Evolutionary conservation across 2,329 filamentous ascomycete genomes (phyloP).

Genomic region (Rutstroemia sp.): DNA sequence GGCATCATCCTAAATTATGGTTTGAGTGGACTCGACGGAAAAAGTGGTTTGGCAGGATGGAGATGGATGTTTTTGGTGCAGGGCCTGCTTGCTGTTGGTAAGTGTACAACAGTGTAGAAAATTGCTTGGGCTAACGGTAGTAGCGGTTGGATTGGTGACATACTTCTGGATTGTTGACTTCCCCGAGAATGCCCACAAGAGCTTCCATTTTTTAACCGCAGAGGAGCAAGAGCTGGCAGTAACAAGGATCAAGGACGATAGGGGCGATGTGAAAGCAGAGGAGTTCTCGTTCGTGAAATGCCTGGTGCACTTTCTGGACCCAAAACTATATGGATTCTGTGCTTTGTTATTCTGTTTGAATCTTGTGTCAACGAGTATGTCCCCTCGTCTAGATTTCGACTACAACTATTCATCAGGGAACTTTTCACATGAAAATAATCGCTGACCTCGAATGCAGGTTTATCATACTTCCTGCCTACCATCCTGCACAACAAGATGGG

Average conservation of each 20-base stretch:
- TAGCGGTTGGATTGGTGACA: slow-evolving; percentile 40
- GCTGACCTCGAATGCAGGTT: slow-evolving; percentile 32
- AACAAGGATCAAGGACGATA: slow-evolving; percentile 47
- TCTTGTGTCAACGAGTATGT: slow-evolving; percentile 53
- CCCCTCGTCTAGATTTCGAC: no score
- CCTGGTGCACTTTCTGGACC: slow-evolving; percentile 41
- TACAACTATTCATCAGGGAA: not conserved
- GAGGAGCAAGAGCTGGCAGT: slow-evolving; percentile 41
- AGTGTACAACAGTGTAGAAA: slow-evolving; percentile 7
- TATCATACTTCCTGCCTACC: slow-evolving; percentile 75
- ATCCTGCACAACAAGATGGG: slow-evolving; percentile 56
- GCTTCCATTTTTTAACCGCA: slow-evolving; percentile 50
- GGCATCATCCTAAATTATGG: slow-evolving; percentile 46
- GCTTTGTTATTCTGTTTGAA: slow-evolving; percentile 61
- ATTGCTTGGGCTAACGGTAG: not conserved
- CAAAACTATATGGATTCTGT: slow-evolving; percentile 56
- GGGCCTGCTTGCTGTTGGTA: slow-evolving; percentile 42
- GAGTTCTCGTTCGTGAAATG: slow-evolving; percentile 54
- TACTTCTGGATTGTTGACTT: slow-evolving; percentile 60
- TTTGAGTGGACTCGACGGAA: slow-evolving; percentile 55
- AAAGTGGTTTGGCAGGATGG: slow-evolving; percentile 49
- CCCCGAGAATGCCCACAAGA: slow-evolving; percentile 46
- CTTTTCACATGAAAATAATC: not conserved
- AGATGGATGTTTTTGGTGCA: slow-evolving; percentile 56
- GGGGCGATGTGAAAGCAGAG: slow-evolving; percentile 44